Conservation (phyloP, 192 early-diverging fungal genomes). For the Coemansia sp. region DNA sequence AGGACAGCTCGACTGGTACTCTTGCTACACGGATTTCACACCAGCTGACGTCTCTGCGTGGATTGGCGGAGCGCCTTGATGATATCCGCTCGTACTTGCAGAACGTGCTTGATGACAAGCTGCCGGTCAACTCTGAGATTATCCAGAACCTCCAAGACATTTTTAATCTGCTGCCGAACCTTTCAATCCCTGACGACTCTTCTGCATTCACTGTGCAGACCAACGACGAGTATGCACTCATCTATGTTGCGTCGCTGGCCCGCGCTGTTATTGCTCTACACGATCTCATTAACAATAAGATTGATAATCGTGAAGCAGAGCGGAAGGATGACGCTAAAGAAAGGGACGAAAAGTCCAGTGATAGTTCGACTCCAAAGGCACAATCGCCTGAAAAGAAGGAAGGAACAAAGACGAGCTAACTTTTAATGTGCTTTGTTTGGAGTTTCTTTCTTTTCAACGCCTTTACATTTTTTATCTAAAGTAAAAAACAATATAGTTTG, state of each 20-base stretch:
- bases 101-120: constrained; percentile 79
- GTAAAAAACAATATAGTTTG: no score
- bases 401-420: not conserved
- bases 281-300: constrained; percentile 97
- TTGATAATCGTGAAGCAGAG: constrained; percentile 69
- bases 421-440: constrained; percentile 2
- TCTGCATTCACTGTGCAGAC: constrained; percentile 87
- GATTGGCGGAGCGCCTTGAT: constrained; percentile 78
- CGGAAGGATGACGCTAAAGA: constrained; percentile 38
- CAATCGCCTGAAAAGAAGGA: constrained; percentile 3
- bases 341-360: constrained; percentile 25
- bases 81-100: constrained; percentile 87
- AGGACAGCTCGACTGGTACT: constrained; percentile 94
- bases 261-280: constrained; percentile 96
- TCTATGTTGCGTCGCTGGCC: constrained; percentile 90
- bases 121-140: constrained; percentile 96
- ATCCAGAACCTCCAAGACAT: constrained; percentile 99
- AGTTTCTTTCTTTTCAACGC: not conserved
- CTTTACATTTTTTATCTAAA: not conserved
- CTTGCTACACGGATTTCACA: constrained; percentile 90
- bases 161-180: constrained; percentile 94
- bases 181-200: constrained; percentile 75
- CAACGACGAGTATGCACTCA: constrained; percentile 94
- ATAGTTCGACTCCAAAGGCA: constrained; percentile 4
- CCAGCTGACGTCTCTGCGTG: constrained; percentile 90